Evolutionary conservation across 164 flowering plant species (phyloP).

Genomic region (Aristolochia californica): DNA sequence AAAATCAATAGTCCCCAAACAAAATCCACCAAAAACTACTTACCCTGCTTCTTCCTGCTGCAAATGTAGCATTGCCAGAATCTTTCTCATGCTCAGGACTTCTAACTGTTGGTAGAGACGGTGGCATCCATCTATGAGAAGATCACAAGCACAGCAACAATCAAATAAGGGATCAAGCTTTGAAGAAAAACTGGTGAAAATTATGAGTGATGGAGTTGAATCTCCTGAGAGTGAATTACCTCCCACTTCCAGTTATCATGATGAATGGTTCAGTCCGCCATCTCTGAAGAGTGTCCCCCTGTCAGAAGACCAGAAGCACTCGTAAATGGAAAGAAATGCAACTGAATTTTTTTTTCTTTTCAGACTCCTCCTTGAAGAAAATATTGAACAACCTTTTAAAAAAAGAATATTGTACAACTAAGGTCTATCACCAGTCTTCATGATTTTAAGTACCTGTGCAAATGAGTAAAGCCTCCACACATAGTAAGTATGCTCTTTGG

Average conservation of each 20-base stretch:
- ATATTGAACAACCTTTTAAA: background rate
- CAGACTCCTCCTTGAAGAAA: background rate
- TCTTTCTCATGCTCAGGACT: constrained; percentile 89
- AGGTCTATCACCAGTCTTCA: background rate
- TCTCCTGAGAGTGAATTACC: constrained; percentile 31
- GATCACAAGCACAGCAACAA: background rate
- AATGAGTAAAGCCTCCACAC: constrained; percentile 99
- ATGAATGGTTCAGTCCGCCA: constrained; percentile 99
- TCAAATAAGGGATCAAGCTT: background rate
- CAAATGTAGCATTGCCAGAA: constrained; percentile 55
- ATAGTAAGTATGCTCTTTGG: constrained; percentile 96
- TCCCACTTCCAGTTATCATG: constrained; percentile 99
- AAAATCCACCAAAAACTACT: background rate
- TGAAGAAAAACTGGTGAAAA: background rate
- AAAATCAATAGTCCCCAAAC: too few relatives aligned
- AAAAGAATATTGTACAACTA: too few relatives aligned
- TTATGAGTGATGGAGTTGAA: background rate
- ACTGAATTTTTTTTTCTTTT: background rate
- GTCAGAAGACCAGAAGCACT: constrained; percentile 18
- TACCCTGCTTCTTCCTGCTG: constrained; percentile 99
- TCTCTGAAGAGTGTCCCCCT: constrained; percentile 98
- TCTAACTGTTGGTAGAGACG: constrained; percentile 55
- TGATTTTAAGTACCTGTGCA: constrained; percentile 74
- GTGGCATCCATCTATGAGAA: constrained; percentile 92
- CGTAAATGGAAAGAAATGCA: background rate